phyloP scores from a whole-genome alignment of 768 basidiomycete genomes.

The Boletus reticulatus region DNA sequence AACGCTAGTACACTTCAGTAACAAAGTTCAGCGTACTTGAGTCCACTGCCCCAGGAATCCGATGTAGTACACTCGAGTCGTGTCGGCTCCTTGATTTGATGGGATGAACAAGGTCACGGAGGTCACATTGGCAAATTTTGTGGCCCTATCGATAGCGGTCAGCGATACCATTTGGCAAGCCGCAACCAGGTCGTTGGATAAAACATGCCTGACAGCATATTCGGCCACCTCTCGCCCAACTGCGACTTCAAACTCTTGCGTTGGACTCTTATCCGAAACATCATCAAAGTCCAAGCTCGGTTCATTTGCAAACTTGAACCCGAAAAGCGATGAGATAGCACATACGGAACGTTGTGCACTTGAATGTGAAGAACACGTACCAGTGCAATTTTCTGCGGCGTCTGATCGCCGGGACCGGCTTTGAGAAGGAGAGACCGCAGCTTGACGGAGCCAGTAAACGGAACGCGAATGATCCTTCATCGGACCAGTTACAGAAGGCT shows the following conservation, averaged over 20 bases:
- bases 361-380: constrained; percentile 41
- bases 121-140: constrained; percentile 82
- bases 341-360: background rate
- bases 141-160: constrained; percentile 48
- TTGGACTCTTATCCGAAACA: constrained; percentile 53
- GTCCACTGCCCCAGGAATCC: constrained; percentile 84
- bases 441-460: constrained; percentile 86
- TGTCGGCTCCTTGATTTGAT: constrained; percentile 74
- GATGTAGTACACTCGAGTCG: constrained; percentile 75
- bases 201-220: constrained; percentile 73
- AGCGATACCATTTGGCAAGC: background rate
- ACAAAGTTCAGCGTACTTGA: constrained; percentile 46
- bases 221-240: constrained; percentile 78
- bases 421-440: constrained; percentile 81
- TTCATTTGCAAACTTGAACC: constrained; percentile 68
- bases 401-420: constrained; percentile 76
- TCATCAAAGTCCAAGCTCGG: constrained; percentile 83
- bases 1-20: background rate
- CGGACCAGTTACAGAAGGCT: background rate
- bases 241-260: constrained; percentile 72
- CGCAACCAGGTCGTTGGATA: background rate
- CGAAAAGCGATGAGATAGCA: background rate
- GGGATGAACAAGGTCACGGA: constrained; percentile 85
- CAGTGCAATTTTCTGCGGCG: constrained; percentile 67
- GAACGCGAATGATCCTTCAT: constrained; percentile 73